Base-by-base conservation (phyloP, 768 basidiomycete species). In the Tylopilus intermedius region DNA sequence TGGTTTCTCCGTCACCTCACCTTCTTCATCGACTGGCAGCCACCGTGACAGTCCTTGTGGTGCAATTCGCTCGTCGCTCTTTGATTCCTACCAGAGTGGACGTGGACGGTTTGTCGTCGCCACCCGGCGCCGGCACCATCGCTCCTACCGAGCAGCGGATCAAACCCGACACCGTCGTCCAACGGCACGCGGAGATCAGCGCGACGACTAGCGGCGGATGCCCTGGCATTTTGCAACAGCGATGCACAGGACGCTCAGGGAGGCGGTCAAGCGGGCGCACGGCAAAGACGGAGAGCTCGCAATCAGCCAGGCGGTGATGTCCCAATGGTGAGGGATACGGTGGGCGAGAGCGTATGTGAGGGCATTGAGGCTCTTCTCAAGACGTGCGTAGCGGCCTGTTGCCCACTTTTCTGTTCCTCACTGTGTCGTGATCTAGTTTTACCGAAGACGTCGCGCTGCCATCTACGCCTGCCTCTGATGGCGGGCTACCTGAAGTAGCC, bases 331-430 rank as follows among this genome's bases (percentile, higher is more conserved):
- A 86, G 85, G 61, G 96, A 98, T 71, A 85, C 89, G 30, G 95
- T 97, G 18, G 95, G 95, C 49, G 94, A 98, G 74, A 91, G 90
- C 61, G 91, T 98, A 4, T 84, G 87, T 51, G 90, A 94, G 62
- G 85, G 86, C 63, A 97, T 98, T 64, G 88, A 92, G 67, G 81
- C 82, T 2, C 97, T 99, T 72, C 71, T 98, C 49, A 88, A 90
- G 74, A 86, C 84, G 96, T 97, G 67, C 50, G 87, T 76, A 29
- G 45, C 32, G 35, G 45, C 27, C 50, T 9, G 7, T 10, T 26
- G 8, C 35, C 9, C 27, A 8, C 33, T 15, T 53, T 37, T 10
- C 2, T 4, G 5, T 37, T 8, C 15, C 47, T 62, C 14, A 62
- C 7, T 18, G 3, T 30, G n/a, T 50, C 37, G 26, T 15, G 32